Evolutionary conservation across 306 rosid species (phyloP).

Genomic region (Cucumis cinereus): DNA sequence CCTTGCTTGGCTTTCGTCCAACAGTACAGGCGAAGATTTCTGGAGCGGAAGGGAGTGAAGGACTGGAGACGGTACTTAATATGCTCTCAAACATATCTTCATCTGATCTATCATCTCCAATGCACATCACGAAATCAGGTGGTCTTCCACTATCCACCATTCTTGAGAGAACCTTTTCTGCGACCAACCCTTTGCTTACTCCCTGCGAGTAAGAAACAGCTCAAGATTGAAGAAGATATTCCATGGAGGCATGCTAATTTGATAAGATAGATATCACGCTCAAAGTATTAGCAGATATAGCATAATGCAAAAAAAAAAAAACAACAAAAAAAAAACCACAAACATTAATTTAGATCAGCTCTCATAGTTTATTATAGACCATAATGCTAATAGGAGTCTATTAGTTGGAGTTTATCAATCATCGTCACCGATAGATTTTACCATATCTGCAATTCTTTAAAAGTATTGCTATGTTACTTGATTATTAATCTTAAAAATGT

Average conservation of each 20-base stretch:
- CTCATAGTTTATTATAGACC: too few species aligned
- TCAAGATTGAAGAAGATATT: not conserved
- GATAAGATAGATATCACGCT: not conserved
- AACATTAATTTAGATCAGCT: too few species aligned
- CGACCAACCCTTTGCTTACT: slow-evolving; percentile 15
- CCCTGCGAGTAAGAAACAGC: slow-evolving; percentile 9
- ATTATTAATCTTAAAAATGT: too few species aligned
- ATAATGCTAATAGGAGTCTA: too few species aligned
- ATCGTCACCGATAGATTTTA: too few species aligned
- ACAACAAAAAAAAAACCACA: too few species aligned
- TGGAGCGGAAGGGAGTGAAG: slow-evolving; percentile 5
- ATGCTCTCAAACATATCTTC: slow-evolving; percentile 19
- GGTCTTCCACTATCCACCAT: slow-evolving; percentile 12
- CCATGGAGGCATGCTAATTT: not conserved
- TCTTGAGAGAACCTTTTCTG: slow-evolving; percentile 12
- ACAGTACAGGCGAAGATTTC: slow-evolving; percentile 17
- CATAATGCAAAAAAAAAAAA: too few species aligned
- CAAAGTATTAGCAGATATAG: too few species aligned
- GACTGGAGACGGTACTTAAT: slow-evolving; percentile 10
- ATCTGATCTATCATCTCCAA: slow-evolving; percentile 18
- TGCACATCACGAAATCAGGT: slow-evolving; percentile 16
- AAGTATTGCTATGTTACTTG: too few species aligned
- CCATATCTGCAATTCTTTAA: too few species aligned
- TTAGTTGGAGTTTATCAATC: too few species aligned
- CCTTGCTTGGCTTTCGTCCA: slow-evolving; percentile 17